Evolutionary conservation across 257 asterid genomes (phyloP).

Genomic region (Cynanchum wilfordii): DNA sequence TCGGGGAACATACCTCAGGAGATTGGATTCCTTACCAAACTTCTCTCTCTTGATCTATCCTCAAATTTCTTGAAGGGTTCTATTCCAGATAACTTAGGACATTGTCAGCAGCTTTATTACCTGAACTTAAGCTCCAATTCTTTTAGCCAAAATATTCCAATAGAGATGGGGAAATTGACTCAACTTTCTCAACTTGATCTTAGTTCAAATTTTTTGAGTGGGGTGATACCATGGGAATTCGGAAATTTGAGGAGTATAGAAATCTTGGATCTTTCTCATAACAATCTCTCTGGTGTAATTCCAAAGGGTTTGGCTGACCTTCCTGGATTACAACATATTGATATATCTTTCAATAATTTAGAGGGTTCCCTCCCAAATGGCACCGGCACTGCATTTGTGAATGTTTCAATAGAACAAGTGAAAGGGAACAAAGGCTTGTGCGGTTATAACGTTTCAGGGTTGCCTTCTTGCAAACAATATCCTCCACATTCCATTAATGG

Average conservation of each 20-base stretch:
- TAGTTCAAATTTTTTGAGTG: constrained; percentile 26
- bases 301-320: constrained; percentile 17
- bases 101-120: constrained; percentile 12
- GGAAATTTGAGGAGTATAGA: constrained; percentile 14
- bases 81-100: constrained; percentile 28
- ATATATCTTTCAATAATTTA: constrained; percentile 35
- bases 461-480: constrained; percentile 21
- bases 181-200: constrained; percentile 26
- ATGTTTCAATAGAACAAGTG: constrained; percentile 10
- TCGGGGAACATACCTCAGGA: constrained; percentile 27
- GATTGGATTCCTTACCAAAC: constrained; percentile 11
- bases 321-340: constrained; percentile 17
- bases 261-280: constrained; percentile 28
- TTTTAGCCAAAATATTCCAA: constrained; percentile 23
- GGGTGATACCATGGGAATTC: constrained; percentile 25
- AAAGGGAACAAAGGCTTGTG: constrained; percentile 30
- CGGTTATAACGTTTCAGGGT: constrained; percentile 23
- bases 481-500: neutral
- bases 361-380: constrained; percentile 34
- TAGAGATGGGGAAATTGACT: constrained; percentile 22
- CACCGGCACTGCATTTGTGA: constrained; percentile 19
- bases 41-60: constrained; percentile 19
- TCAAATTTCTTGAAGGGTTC: constrained; percentile 24
- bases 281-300: constrained; percentile 31
- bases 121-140: constrained; percentile 29